Conservation (phyloP, 176 grass and related monocot genomes). For the Alloteropsis semialata region DNA sequence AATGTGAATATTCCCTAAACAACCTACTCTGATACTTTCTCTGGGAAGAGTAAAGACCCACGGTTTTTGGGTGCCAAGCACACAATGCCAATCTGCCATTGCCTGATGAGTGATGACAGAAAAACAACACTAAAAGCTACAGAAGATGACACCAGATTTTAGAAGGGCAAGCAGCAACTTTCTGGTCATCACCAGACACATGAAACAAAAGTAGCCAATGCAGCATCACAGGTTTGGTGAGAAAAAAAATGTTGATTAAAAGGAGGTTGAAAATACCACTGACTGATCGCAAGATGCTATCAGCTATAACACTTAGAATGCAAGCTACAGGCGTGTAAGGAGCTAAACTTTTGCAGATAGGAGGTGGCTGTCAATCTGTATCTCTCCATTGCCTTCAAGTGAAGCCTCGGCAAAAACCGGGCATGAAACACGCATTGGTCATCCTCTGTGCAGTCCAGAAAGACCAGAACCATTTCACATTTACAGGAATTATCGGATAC, state of each 20-base stretch:
- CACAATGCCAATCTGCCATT: neutral
- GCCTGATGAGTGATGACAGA: neutral
- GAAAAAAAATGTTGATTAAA: constrained; percentile 11
- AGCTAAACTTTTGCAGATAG: constrained; percentile 31
- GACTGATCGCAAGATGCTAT: constrained; percentile 12
- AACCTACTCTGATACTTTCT: neutral
- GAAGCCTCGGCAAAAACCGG: constrained; percentile 26
- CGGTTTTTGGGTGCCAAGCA: neutral
- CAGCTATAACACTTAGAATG: constrained; percentile 27
- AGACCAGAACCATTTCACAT: neutral
- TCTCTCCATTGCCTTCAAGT: constrained; percentile 28
- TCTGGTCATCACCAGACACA: constrained; percentile 11
- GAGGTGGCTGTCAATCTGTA: constrained; percentile 26
- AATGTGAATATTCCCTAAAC: neutral
- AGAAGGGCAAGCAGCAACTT: neutral
- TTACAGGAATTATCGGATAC: no score
- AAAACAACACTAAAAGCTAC: constrained; percentile 1
- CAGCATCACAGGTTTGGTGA: constrained; percentile 29
- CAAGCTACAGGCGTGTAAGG: constrained; percentile 10
- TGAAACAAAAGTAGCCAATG: constrained; percentile 3
- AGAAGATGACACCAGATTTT: constrained; percentile 13
- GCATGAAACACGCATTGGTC: neutral
- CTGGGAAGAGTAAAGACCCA: neutral
- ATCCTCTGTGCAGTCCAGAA: neutral
- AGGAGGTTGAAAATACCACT: constrained; percentile 4